Evolutionary conservation across 2,329 filamentous ascomycete genomes (phyloP), one percentile per base, ranked within the genome.

Genomic region (Cucurbitaria berberidis): DNA sequence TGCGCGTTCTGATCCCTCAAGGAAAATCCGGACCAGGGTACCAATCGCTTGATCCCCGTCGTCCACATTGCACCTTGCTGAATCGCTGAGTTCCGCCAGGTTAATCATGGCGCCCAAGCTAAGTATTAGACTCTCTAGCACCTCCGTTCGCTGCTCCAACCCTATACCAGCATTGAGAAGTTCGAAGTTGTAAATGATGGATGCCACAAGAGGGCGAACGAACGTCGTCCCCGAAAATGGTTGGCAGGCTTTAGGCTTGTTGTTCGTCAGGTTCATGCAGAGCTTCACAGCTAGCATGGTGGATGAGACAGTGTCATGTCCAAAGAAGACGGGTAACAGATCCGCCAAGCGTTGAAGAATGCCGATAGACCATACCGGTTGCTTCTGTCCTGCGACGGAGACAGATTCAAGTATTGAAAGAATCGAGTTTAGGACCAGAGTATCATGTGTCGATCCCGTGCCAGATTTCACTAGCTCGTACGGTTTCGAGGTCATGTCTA

Each of bases 41-140:
- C 86, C 81, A 30, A 92, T 74, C 7, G 85, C 78, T 66, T 72
- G 76, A 52, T 69, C 66, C 34, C 59, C 74, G 48, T 69, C 74
- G 51, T 62, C 55, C 0, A 70, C 61, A 16, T 69, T 66, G 4
- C 54, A 41, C 53, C 74, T 67, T 48, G 89, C 87, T 19, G 80
- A 73, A 15, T 86, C 79, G 66, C 87, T 91, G 68, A 91, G 88
- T 71, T 96, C 92, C 8, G 90, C 85, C 48, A 97, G 84, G 67
- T 97, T 97, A 73, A 96, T 96, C 75, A 93, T 84, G 19, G 91
- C 85, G 0, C 91, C 93, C 34, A 96, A 79, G 46, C 90, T 84
- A 36, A 97, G 81, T 43, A 96, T 84, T 13, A 96, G 81, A 43
- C 85, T 83, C 61, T 96, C 89, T 47, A 93, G 77, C 51, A 71